These are phyloP conservation scores for Mycena crocata DNA, from an alignment of 768 basidiomycete genomes.

Conservation along the genomic window DNA sequence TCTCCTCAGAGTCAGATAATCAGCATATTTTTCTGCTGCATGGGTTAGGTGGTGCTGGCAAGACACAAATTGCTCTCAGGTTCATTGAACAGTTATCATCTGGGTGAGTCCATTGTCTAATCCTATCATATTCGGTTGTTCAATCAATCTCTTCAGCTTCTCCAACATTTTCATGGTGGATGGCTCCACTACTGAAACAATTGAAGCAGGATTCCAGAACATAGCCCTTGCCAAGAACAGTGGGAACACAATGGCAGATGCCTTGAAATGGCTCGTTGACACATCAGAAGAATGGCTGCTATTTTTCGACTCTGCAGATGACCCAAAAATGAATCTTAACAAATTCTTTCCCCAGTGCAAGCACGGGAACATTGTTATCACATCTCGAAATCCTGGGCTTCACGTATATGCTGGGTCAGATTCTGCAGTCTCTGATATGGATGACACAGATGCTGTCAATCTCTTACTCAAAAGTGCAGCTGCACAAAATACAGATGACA, in stretches of 20 bases:
- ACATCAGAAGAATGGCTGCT: neutral
- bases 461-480: too few species aligned
- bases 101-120: neutral
- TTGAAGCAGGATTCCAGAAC: neutral
- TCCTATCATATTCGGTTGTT: too few species aligned
- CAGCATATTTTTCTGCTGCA: slow-evolving; percentile 1
- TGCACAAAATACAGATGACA: neutral
- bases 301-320: too few species aligned
- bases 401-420: too few species aligned
- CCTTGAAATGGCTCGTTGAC: neutral
- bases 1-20: neutral
- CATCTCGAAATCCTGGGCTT: too few species aligned
- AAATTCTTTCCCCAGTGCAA: too few species aligned
- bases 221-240: neutral
- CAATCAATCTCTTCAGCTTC: neutral
- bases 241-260: too few species aligned
- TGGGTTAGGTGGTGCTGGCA: slow-evolving; percentile 19
- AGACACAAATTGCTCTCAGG: slow-evolving; percentile 21
- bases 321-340: too few species aligned
- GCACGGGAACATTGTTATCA: too few species aligned
- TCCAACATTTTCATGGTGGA: neutral
- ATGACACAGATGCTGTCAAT: too few species aligned
- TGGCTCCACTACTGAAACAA: neutral
- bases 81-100: slow-evolving; percentile 9
- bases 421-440: too few species aligned